These are phyloP conservation scores for Geosmithia morbida DNA, from an alignment of 2,329 filamentous ascomycete species.

Conservation along the genomic window DNA sequence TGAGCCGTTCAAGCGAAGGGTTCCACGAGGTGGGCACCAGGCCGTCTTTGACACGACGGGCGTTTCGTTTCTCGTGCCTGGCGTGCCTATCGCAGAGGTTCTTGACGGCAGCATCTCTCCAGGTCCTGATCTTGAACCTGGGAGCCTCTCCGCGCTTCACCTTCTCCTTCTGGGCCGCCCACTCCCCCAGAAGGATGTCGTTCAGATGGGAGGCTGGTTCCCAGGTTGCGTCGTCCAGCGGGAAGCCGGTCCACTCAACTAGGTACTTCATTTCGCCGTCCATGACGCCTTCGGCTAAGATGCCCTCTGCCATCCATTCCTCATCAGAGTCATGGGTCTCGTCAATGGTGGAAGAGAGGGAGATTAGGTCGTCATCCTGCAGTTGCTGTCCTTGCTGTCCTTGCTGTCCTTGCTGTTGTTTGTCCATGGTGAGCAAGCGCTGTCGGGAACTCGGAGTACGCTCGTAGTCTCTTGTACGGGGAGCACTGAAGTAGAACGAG, in stretches of 20 bases:
- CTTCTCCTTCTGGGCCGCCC: slow-evolving; percentile 25
- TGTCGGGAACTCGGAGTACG: too few relatives aligned
- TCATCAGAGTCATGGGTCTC: slow-evolving; percentile 17
- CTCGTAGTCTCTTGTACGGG: too few relatives aligned
- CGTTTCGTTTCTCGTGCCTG: slow-evolving; percentile 28
- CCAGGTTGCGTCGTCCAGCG: slow-evolving; percentile 27
- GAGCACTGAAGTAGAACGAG: too few relatives aligned
- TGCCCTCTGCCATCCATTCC: slow-evolving; percentile 34
- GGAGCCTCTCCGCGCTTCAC: slow-evolving; percentile 15
- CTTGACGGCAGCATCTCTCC: slow-evolving; percentile 15
- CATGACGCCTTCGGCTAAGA: slow-evolving; percentile 30
- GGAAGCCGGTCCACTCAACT: slow-evolving; percentile 21
- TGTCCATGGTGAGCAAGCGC: background rate
- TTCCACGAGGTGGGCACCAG: slow-evolving; percentile 10
- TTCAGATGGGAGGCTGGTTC: slow-evolving; percentile 31
- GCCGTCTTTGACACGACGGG: slow-evolving; percentile 23
- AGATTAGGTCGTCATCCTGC: background rate
- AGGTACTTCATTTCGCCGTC: slow-evolving; percentile 14
- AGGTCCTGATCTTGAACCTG: slow-evolving; percentile 23
- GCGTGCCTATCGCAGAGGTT: slow-evolving; percentile 13
- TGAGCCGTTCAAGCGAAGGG: slow-evolving; percentile 8
- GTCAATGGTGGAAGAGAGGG: background rate
- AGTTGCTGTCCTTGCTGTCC: too few relatives aligned
- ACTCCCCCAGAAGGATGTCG: slow-evolving; percentile 21
- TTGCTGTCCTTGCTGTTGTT: background rate